These are phyloP conservation scores for Cubamyces lactineus DNA, from an alignment of 768 basidiomycete species.

Conservation along the genomic window DNA sequence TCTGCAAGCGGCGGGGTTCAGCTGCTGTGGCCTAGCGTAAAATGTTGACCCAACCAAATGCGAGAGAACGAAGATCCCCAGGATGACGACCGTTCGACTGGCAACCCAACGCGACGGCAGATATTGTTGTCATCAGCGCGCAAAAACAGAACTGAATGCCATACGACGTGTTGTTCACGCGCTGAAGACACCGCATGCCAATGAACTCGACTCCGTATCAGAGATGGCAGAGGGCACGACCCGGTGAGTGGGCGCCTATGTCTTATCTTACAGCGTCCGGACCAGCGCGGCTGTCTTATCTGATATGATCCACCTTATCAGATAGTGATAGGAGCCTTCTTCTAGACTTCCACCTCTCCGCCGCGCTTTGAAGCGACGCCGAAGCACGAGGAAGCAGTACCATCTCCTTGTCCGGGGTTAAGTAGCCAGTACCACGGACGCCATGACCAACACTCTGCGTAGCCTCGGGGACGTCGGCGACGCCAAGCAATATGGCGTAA, in stretches of 20 bases:
- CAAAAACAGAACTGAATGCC: no score
- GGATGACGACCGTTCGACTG: no score
- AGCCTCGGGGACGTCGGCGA: no score
- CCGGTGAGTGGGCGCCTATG: not conserved
- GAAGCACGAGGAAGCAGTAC: not conserved
- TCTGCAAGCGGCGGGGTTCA: no score
- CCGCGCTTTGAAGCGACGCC: not conserved
- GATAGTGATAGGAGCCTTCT: constrained; percentile 6
- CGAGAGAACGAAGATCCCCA: no score
- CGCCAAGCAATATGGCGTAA: no score
- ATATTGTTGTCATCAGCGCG: no score
- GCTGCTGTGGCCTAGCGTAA: no score
- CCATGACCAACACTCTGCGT: not conserved
- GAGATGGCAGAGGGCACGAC: not conserved
- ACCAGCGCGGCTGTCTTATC: constrained; percentile 7
- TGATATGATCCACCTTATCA: constrained; percentile 1
- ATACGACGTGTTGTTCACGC: not conserved
- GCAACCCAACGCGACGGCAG: no score
- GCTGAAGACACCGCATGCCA: no score
- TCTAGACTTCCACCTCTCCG: constrained; percentile 1
- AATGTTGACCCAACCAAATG: no score
- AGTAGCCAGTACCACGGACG: not conserved
- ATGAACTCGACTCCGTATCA: not conserved
- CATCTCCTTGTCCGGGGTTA: not conserved
- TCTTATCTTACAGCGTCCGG: constrained; percentile 6